Evolutionary conservation across 768 basidiomycete genomes (phyloP), one percentile per base, ranked within the genome.

Genomic region (Hericium rajendrae): DNA sequence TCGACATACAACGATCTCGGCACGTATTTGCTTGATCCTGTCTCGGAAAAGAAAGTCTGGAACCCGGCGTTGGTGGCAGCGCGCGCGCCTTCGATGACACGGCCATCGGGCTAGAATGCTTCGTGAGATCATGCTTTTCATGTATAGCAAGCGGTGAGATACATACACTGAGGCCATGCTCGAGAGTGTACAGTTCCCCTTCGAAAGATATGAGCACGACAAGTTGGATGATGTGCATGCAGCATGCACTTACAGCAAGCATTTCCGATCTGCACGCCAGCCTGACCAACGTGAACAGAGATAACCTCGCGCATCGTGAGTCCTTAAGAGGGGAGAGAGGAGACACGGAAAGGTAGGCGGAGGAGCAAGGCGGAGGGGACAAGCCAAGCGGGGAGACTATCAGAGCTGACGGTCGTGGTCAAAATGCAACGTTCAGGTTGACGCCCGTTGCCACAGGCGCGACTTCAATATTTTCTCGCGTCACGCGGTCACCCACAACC

Each of bases 151-250:
- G 43, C 37, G 32, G 32, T 32, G 9, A 32, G 32, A 24, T 16
- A 79, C 90, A 69, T 71, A 95, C 94, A 74, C 85, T 91, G 58
- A 99, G 78, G 66, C 95, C 95, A 69, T 97, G 95, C 74, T 99
- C 95, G 68, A 97, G 80, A 64, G 94, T 97, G 78, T 98, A 99
- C 61, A 97, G 84, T 74, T 97, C 94, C 94, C 91, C 90, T 92
- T 68, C 67, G 60, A 60, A 61, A 13, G 22, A 32, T 3, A n/a
- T 20, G 16, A 41, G 43, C 32, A 57, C 60, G 60, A 68, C 60
- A 64, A 62, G 64, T 43, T 46, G 53, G 24, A 12, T 11, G 52
- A 10, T 12, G 38, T 51, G 4, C 50, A 57, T 57, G 49, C 57
- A 39, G 53, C 26, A 61, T 15, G 39, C 20, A 79, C 88, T 76